Evolutionary conservation across 495 filamentous ascomycete species (phyloP).

Genomic region (Xylaria bambusicola): DNA sequence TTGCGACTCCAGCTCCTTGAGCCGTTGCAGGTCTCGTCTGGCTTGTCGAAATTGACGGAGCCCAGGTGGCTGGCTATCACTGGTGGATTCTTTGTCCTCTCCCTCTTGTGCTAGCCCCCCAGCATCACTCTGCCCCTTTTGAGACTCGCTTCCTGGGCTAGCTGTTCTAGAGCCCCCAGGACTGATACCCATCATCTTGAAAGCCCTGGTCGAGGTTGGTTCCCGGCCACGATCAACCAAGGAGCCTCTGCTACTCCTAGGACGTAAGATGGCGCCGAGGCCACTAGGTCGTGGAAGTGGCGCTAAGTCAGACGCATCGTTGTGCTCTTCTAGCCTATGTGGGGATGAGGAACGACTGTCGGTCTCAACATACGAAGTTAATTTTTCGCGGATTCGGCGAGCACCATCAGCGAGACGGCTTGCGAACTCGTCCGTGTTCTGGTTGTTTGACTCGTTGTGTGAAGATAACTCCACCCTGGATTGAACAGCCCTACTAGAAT

Average conservation of each 20-base stretch:
- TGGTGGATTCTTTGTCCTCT: constrained; percentile 27
- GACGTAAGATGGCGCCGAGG: constrained; percentile 63
- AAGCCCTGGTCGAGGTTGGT: constrained; percentile 57
- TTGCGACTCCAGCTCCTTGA: constrained; percentile 50
- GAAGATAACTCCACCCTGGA: constrained; percentile 52
- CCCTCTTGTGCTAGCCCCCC: constrained; percentile 14
- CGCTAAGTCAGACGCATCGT: constrained; percentile 44
- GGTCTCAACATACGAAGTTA: constrained; percentile 70
- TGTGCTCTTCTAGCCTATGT: constrained; percentile 43
- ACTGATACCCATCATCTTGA: constrained; percentile 72
- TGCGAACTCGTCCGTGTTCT: constrained; percentile 77
- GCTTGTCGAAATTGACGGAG: constrained; percentile 54
- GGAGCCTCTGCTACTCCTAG: constrained; percentile 66
- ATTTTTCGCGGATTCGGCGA: constrained; percentile 76
- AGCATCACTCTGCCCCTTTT: constrained; percentile 45
- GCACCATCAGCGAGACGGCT: constrained; percentile 77
- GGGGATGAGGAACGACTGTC: constrained; percentile 59
- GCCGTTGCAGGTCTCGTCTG: constrained; percentile 52
- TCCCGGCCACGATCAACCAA: constrained; percentile 49
- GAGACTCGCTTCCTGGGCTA: constrained; percentile 47
- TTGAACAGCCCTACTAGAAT: constrained; percentile 56
- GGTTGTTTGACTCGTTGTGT: constrained; percentile 60
- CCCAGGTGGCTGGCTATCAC: constrained; percentile 40
- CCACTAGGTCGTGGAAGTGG: constrained; percentile 52
- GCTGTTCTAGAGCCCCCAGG: constrained; percentile 54